Conservation (phyloP, 2,329 filamentous ascomycete genomes). For the Pestalotiopsis fici region DNA sequence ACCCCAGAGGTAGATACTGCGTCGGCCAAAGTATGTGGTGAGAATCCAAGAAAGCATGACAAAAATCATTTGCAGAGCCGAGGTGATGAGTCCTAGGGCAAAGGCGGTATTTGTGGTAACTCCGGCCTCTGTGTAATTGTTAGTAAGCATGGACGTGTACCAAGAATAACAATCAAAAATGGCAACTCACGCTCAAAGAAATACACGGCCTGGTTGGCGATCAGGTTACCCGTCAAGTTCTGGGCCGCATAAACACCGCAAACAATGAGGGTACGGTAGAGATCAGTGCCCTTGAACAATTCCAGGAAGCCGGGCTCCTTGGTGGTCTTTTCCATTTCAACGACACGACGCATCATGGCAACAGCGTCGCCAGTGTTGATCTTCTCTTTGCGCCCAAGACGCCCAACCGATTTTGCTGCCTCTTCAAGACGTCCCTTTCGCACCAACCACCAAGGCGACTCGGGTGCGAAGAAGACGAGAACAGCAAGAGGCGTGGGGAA, state of each 20-base stretch:
- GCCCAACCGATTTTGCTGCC: slow-evolving; percentile 41
- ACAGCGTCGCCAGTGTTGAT: slow-evolving; percentile 44
- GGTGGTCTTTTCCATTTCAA: slow-evolving; percentile 55
- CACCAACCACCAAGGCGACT: slow-evolving; percentile 13
- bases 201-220: slow-evolving; percentile 66
- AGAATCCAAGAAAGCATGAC: slow-evolving; percentile 62
- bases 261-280: slow-evolving; percentile 56
- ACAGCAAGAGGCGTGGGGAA: slow-evolving; percentile 10
- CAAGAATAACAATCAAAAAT: slow-evolving; percentile 47
- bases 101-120: slow-evolving; percentile 29
- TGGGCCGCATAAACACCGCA: slow-evolving; percentile 66
- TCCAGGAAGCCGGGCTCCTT: slow-evolving; percentile 50
- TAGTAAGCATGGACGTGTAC: slow-evolving; percentile 35
- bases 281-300: slow-evolving; percentile 49
- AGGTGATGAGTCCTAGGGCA: slow-evolving; percentile 53
- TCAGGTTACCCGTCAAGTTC: slow-evolving; percentile 63
- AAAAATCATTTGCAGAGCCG: slow-evolving; percentile 57
- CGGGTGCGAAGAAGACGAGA: slow-evolving; percentile 6
- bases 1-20: slow-evolving; percentile 50
- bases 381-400: slow-evolving; percentile 45
- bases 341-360: slow-evolving; percentile 60
- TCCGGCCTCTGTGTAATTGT: slow-evolving; percentile 54
- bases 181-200: slow-evolving; percentile 57
- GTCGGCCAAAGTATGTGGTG: slow-evolving; percentile 49
- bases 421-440: slow-evolving; percentile 9